phyloP scores from a whole-genome alignment of 306 rosid species.

The Quercus mongolica region DNA sequence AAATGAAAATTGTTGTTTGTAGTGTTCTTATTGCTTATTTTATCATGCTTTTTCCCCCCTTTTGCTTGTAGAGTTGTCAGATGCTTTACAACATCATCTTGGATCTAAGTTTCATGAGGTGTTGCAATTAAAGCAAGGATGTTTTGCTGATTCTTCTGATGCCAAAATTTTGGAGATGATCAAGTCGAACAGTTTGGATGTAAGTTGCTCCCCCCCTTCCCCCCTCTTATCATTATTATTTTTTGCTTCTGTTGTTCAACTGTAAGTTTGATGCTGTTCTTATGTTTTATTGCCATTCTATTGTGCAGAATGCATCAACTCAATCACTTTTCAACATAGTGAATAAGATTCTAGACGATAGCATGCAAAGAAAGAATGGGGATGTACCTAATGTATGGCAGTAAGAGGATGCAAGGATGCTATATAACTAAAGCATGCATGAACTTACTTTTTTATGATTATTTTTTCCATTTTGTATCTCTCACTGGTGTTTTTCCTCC shows the following conservation, averaged over 20 bases:
- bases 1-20: slow-evolving; percentile 11
- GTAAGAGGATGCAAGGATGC: slow-evolving; percentile 35
- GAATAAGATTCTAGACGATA: slow-evolving; percentile 66
- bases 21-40: slow-evolving; percentile 13
- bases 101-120: slow-evolving; percentile 42
- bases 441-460: neutral
- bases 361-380: slow-evolving; percentile 56
- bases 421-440: slow-evolving; percentile 27
- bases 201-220: slow-evolving; percentile 26
- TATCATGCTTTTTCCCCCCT: neutral
- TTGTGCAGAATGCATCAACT: slow-evolving; percentile 69
- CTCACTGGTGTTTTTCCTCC: slow-evolving; percentile 21
- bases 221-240: neutral
- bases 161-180: slow-evolving; percentile 59
- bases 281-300: slow-evolving; percentile 25
- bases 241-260: neutral
- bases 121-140: slow-evolving; percentile 45
- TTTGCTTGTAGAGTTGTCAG: slow-evolving; percentile 43
- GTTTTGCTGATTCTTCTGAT: slow-evolving; percentile 49
- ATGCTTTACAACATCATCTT: slow-evolving; percentile 27
- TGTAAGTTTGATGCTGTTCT: slow-evolving; percentile 21
- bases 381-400: slow-evolving; percentile 68
- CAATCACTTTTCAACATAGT: slow-evolving; percentile 60
- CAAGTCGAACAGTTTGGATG: slow-evolving; percentile 70
- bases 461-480: neutral